phyloP scores from a whole-genome alignment of 352 stramenopile genomes.

The Phytophthora syringae region DNA sequence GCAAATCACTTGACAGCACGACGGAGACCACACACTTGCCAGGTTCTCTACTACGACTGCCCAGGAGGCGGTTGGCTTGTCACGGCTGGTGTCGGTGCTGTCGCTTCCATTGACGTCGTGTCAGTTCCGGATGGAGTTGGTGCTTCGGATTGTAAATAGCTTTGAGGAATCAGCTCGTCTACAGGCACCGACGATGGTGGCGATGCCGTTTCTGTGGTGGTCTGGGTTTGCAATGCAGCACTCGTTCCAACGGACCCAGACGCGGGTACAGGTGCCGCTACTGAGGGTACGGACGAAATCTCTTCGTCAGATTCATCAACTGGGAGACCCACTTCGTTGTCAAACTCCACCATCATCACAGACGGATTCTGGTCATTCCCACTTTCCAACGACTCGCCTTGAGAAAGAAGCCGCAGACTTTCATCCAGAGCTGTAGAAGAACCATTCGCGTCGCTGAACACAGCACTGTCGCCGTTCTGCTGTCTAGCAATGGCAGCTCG shows the following conservation, averaged over 20 bases:
- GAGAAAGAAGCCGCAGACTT: conserved; percentile 30
- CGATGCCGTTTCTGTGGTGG: conserved; percentile 12
- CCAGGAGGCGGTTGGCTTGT: conserved; percentile 17
- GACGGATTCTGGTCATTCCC: conserved; percentile 20
- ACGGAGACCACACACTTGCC: conserved; percentile 23
- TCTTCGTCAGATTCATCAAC: conserved; percentile 34
- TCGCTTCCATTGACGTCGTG: conserved; percentile 14
- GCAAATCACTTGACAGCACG: conserved; percentile 32
- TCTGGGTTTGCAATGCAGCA: conserved; percentile 12
- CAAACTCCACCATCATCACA: conserved; percentile 30
- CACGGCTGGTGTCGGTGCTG: conserved; percentile 17
- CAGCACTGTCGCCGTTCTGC: conserved; percentile 50
- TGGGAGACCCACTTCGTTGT: conserved; percentile 34
- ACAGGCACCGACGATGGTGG: conserved; percentile 16
- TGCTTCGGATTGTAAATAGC: conserved; percentile 38
- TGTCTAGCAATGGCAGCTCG: conserved; percentile 67
- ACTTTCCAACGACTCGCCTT: conserved; percentile 28
- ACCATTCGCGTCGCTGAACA: conserved; percentile 33
- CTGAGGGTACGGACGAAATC: conserved; percentile 13
- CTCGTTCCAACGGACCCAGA: conserved; percentile 7
- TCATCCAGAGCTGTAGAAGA: conserved; percentile 34
- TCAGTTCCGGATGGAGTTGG: conserved; percentile 17
- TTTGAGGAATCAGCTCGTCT: conserved; percentile 41
- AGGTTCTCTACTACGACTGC: conserved; percentile 34
- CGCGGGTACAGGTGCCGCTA: not conserved